Conservation (phyloP, 1,284 basidiomycete genomes). For the Entoloma clypeatum region DNA sequence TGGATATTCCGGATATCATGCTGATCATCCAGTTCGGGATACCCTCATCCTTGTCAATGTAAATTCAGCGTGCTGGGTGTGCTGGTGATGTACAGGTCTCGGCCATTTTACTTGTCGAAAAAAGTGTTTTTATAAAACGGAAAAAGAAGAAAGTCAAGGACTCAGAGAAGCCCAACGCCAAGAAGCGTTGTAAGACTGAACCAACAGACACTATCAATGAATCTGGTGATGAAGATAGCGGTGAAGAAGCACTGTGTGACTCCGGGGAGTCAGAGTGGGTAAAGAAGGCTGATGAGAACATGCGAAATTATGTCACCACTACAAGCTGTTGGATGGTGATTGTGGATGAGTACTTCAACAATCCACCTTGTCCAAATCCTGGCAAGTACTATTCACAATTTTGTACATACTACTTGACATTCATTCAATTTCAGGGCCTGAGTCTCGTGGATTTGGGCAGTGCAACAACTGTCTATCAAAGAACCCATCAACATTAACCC, state of each 20-base stretch:
- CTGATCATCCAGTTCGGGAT: slow-evolving; percentile 30
- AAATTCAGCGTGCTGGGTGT: slow-evolving; percentile 30
- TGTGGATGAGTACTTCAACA: slow-evolving; percentile 2
- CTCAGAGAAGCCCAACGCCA: slow-evolving; percentile 5
- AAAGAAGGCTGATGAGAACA: slow-evolving; percentile 3
- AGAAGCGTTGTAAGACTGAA: slow-evolving; percentile 8
- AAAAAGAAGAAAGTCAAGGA: slow-evolving; percentile 15
- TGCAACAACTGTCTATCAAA: background rate
- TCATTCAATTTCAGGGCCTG: background rate
- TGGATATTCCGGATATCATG: slow-evolving; percentile 30
- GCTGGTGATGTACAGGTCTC: slow-evolving; percentile 25
- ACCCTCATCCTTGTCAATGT: slow-evolving; percentile 26
- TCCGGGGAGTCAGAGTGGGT: slow-evolving; percentile 1
- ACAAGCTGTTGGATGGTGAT: background rate
- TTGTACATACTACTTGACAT: slow-evolving; percentile 4
- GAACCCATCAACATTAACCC: background rate
- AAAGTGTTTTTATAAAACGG: slow-evolving; percentile 25
- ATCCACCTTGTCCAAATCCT: background rate
- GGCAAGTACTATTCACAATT: background rate
- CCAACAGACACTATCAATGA: slow-evolving; percentile 10
- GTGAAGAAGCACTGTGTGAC: slow-evolving; percentile 4
- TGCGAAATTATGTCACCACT: background rate
- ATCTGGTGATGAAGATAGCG: slow-evolving; percentile 23
- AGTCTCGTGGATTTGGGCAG: background rate
- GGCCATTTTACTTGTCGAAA: slow-evolving; percentile 29